These are phyloP conservation scores for Podila verticillata DNA, from an alignment of 192 early-diverging fungal genomes.

Conservation along the genomic window DNA sequence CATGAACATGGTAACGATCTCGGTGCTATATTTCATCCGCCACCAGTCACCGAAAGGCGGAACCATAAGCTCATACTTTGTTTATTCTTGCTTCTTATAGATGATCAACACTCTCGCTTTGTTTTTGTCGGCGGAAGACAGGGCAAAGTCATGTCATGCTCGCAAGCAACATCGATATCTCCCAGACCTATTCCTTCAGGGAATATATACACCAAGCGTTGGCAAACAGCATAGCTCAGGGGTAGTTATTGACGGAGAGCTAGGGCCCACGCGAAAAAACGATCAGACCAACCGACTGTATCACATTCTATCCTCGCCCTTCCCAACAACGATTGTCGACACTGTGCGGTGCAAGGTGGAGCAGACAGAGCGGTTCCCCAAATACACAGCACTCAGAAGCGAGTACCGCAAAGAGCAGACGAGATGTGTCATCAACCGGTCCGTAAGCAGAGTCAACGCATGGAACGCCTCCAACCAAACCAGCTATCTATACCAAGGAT, in stretches of 20 bases:
- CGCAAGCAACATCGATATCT: constrained; percentile 61
- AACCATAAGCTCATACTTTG: neutral
- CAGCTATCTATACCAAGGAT: constrained; percentile 33
- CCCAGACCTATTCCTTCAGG: constrained; percentile 60
- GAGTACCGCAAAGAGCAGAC: constrained; percentile 46
- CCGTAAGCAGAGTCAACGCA: constrained; percentile 26
- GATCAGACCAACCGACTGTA: constrained; percentile 44
- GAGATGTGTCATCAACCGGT: constrained; percentile 17
- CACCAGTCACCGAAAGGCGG: neutral
- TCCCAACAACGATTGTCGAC: constrained; percentile 61
- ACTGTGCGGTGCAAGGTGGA: constrained; percentile 52
- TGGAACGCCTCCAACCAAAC: constrained; percentile 37
- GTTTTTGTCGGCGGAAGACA: constrained; percentile 57
- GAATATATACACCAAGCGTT: constrained; percentile 53
- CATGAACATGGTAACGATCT: constrained; percentile 60
- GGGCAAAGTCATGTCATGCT: constrained; percentile 61
- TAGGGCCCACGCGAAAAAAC: constrained; percentile 32
- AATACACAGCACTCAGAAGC: constrained; percentile 19
- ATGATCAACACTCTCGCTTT: constrained; percentile 64
- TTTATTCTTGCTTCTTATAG: constrained; percentile 12
- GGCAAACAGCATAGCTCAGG: constrained; percentile 31
- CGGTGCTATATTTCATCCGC: neutral
- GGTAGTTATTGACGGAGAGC: constrained; percentile 16
- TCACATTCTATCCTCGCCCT: constrained; percentile 55
- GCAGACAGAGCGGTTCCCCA: constrained; percentile 54